phyloP scores from a whole-genome alignment of 2,329 filamentous ascomycete species.

The Cladosporium velox region DNA sequence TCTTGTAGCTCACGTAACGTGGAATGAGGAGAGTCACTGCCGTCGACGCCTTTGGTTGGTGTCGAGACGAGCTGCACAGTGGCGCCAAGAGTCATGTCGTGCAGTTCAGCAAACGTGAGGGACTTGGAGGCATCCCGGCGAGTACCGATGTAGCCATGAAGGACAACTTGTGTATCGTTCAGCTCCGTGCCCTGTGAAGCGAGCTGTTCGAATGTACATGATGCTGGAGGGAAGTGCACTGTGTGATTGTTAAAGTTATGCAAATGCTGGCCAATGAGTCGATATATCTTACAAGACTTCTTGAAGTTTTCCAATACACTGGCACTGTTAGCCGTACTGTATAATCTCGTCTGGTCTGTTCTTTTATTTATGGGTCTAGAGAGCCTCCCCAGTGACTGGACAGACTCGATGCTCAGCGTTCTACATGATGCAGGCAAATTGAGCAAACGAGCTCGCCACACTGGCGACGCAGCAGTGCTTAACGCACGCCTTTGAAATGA shows the following conservation, averaged over 20 bases:
- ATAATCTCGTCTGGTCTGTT: not conserved
- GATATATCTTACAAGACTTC: conserved; percentile 22
- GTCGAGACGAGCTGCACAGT: conserved; percentile 40
- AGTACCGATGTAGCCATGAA: conserved; percentile 73
- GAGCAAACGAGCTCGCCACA: conserved; percentile 3
- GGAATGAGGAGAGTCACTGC: conserved; percentile 31
- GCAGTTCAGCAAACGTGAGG: conserved; percentile 68
- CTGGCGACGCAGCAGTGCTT: conserved; percentile 3
- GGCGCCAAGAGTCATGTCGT: conserved; percentile 45
- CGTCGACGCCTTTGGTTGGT: conserved; percentile 30
- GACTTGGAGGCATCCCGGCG: conserved; percentile 67
- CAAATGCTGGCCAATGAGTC: too few relatives aligned
- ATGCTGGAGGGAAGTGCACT: conserved; percentile 47
- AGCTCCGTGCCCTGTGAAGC: conserved; percentile 28
- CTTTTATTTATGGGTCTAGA: not conserved
- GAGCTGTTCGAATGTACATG: conserved; percentile 39
- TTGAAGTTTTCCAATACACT: conserved; percentile 33
- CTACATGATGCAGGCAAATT: conserved; percentile 11
- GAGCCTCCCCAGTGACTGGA: not conserved
- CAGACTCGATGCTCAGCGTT: conserved; percentile 3
- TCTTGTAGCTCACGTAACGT: conserved; percentile 30
- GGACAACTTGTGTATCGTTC: conserved; percentile 48
- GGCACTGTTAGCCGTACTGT: not conserved
- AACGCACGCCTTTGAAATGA: conserved; percentile 4
- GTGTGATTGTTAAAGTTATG: not conserved